Percentiles rank a stretch among this genome's conserved stretches.
Conservation (phyloP, 2,329 filamentous ascomycete genomes). For the Lasiodiplodia gonubiensis region DNA sequence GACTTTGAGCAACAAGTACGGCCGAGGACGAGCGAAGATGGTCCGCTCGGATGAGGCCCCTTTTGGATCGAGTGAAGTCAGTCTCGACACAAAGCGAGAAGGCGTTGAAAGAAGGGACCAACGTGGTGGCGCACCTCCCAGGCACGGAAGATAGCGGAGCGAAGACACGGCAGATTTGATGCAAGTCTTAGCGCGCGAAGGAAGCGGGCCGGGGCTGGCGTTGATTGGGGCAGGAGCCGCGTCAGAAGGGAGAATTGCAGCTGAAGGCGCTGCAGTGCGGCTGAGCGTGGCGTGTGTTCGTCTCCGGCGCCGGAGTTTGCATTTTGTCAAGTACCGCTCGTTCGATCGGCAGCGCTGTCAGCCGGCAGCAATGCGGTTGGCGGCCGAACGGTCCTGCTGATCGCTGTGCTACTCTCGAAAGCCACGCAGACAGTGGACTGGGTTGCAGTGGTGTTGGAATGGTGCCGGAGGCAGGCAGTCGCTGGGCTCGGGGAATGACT, state of each 20-base stretch:
- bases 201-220: not conserved
- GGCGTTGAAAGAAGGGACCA: not conserved
- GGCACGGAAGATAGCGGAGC: slow-evolving; percentile 1
- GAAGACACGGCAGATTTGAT: not conserved
- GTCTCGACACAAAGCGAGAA: not conserved
- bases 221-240: slow-evolving; percentile 11
- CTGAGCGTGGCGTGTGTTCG: not conserved
- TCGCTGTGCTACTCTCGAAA: not conserved
- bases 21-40: slow-evolving; percentile 6
- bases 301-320: slow-evolving; percentile 8
- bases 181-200: not conserved
- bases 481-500: not conserved
- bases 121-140: too few relatives aligned
- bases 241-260: slow-evolving; percentile 1
- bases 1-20: slow-evolving; percentile 5
- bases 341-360: slow-evolving; percentile 6
- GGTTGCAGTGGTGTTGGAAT: not conserved
- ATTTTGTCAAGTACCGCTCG: not conserved
- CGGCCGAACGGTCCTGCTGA: not conserved
- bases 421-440: not conserved
- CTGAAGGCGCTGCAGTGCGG: slow-evolving; percentile 1
- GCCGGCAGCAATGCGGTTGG: not conserved
- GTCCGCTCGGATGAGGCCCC: slow-evolving; percentile 14
- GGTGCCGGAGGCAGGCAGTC: not conserved
- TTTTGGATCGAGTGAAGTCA: not conserved